Evolutionary conservation across 2,329 filamentous ascomycete genomes (phyloP).

Genomic region (Fusarium fujikuroi): DNA sequence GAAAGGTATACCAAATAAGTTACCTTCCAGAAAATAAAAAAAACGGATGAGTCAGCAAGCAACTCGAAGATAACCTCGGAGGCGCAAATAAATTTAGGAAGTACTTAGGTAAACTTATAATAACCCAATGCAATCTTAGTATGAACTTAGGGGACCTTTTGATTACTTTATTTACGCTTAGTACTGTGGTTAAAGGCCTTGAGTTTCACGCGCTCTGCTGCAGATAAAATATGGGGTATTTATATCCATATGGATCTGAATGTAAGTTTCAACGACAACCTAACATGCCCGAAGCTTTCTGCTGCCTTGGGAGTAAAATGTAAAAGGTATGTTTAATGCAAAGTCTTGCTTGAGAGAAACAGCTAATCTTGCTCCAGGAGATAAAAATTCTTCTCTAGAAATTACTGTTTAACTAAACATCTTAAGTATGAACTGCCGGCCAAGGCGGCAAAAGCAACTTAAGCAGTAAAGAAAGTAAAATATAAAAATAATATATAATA

Average conservation of each 20-base stretch:
- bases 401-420: neutral
- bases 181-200: neutral
- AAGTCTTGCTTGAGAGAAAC: neutral
- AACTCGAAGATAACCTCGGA: neutral
- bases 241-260: neutral
- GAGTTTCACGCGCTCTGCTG: neutral
- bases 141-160: neutral
- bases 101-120: neutral
- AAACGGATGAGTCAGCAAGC: slow-evolving; percentile 3
- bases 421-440: neutral
- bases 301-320: neutral
- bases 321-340: too few relatives aligned
- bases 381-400: neutral
- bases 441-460: neutral
- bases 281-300: neutral
- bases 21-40: neutral
- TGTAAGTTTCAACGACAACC: neutral
- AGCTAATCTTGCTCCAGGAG: rapidly evolving
- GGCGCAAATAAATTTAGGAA: too few relatives aligned
- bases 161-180: neutral
- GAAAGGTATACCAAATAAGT: too few relatives aligned
- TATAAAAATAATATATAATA: neutral
- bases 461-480: neutral
- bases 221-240: neutral
- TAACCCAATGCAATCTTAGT: too few relatives aligned